phyloP scores from a whole-genome alignment of 1,284 basidiomycete genomes.

The Pholiota adiposa region DNA sequence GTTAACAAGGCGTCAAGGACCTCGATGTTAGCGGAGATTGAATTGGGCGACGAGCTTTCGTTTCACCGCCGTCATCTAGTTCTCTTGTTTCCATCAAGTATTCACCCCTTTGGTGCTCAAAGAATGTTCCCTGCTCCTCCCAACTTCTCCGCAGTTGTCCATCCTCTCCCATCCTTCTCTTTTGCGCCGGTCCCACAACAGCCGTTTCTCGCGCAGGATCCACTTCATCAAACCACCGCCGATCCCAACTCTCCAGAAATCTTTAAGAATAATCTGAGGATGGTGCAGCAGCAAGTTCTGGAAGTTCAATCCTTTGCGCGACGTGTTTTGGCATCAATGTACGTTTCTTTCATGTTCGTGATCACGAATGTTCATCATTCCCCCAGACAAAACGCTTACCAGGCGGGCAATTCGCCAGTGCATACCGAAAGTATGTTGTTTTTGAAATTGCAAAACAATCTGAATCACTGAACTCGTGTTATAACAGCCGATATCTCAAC shows the following conservation, averaged over 20 bases:
- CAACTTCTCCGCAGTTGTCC: constrained; percentile 13
- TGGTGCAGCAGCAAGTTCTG: constrained; percentile 47
- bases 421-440: constrained; percentile 54
- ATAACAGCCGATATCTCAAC: constrained; percentile 49
- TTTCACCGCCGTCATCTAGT: too few species aligned
- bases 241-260: constrained; percentile 58
- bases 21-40: too few species aligned
- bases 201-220: constrained; percentile 14
- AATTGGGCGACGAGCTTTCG: too few species aligned
- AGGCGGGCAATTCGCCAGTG: constrained; percentile 47
- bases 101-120: too few species aligned
- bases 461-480: too few species aligned
- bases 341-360: constrained; percentile 25
- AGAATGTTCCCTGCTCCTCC: constrained; percentile 19
- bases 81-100: too few species aligned
- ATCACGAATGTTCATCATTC: not conserved
- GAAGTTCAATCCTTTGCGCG: constrained; percentile 48
- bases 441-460: too few species aligned
- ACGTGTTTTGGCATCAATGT: constrained; percentile 55
- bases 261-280: constrained; percentile 58
- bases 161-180: constrained; percentile 11
- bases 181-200: not conserved
- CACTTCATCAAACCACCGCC: constrained; percentile 24
- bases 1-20: too few species aligned
- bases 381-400: constrained; percentile 57